Conservation (phyloP, 768 basidiomycete species). For the Hygrocybe coccinea region DNA sequence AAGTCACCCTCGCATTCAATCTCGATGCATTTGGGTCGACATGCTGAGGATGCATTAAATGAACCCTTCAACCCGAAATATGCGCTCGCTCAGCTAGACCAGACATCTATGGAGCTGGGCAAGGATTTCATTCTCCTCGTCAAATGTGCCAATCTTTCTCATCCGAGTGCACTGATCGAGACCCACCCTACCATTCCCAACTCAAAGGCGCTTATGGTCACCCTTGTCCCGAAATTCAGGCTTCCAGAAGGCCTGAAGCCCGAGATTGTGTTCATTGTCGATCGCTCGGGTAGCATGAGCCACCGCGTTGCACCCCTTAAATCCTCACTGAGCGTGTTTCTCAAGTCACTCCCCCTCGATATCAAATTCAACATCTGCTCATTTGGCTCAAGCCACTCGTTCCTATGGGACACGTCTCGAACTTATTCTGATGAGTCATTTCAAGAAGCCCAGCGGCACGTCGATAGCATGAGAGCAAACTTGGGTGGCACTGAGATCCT, state of each 20-base stretch:
- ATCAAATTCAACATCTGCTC: conserved; percentile 5
- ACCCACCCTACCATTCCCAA: conserved; percentile 1
- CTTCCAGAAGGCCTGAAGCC: conserved; percentile 1
- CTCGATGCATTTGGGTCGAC: conserved; percentile 1
- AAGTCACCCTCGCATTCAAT: conserved; percentile 5
- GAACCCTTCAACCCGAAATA: background rate
- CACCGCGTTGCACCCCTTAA: background rate
- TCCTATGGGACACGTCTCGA: background rate
- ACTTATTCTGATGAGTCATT: background rate
- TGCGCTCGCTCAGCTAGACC: background rate
- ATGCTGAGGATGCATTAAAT: background rate
- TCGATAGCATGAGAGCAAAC: background rate
- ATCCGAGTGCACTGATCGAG: conserved; percentile 1
- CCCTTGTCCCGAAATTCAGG: conserved; percentile 1
- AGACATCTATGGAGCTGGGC: background rate
- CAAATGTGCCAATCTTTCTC: conserved; percentile 3
- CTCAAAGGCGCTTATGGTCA: conserved; percentile 7
- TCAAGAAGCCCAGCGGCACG: background rate
- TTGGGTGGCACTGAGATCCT: conserved; percentile 1
- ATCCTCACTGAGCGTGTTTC: conserved; percentile 3
- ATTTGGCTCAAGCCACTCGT: background rate
- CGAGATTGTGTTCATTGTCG: conserved; percentile 2
- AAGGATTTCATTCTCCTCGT: conserved; percentile 1
- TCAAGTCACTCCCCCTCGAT: conserved; percentile 1
- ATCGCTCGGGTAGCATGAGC: conserved; percentile 6